Base-by-base conservation (phyloP, 1,284 basidiomycete species). In the Rhodotorula glutinis region DNA sequence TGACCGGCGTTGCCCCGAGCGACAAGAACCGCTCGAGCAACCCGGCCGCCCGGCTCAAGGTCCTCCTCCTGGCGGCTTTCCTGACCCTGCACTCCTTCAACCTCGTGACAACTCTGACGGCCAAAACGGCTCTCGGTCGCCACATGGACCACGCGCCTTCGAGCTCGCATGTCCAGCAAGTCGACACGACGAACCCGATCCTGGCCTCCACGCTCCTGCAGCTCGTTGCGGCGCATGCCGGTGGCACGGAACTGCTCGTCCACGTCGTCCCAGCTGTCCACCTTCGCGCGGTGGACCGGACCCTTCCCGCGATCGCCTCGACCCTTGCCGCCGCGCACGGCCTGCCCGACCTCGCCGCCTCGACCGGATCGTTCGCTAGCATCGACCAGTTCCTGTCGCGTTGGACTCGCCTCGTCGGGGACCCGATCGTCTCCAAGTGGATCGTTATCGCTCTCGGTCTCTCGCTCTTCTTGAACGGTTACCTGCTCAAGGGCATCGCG, bases 391-490 rank as follows among this genome's bases (percentile, higher is more conserved):
- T 96, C 82, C 91, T 97, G 89, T 87, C 86, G 49, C 85, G 86
- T n/a, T 98, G 94, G 95, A 92, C 91, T 13, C 82, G 83, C n/a
- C 86, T 98, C 70, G 92, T 97, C 61, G 92, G 92, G 41, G 95
- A 98, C 77, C 95, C 95, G 0, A 86, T 98, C 62, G 82, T 98
- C 73, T 89, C 87, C 76, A 98, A 98, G 82, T 96, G 92, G 91
- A 95, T 98, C 75, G 90, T 97, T 62, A 83, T 93, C 61, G 83
- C 90, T 23, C 86, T 99, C 43, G 88, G 87, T 4, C 85, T 95
- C 73, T 92, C 89, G 71, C 88, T 98, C 71, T 86, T 89, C 69
- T 83, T 99, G 71, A 99, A 99, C 75, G 93, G 92, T 1, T 97
- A 93, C 78, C 83, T 98, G 43, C 84, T 98, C 70, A 95, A 93